Percentiles rank a stretch among this genome's conserved stretches.
Evolutionary conservation across 1,284 basidiomycete species (phyloP).

Genomic region (Bondarzewia mesenterica): DNA sequence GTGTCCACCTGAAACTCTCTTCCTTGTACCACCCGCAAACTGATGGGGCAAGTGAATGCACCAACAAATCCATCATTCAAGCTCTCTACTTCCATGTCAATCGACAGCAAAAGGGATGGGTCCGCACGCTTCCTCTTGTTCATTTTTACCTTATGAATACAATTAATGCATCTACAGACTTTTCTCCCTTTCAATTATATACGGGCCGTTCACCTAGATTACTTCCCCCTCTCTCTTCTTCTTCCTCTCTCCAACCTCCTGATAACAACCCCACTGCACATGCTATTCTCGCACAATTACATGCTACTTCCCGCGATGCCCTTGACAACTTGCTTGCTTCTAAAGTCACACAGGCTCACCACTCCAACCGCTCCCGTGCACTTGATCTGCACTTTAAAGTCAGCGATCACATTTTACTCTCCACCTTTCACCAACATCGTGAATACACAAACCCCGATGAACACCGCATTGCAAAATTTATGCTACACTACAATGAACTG

Average conservation of each 20-base stretch:
- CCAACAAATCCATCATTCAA: slow-evolving; percentile 18
- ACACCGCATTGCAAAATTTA: slow-evolving; percentile 15
- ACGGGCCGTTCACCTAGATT: slow-evolving; percentile 17
- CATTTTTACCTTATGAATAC: slow-evolving; percentile 32
- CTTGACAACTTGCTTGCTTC: slow-evolving; percentile 12
- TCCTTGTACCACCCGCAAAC: slow-evolving; percentile 17
- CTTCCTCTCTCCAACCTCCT: neutral
- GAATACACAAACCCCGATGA: slow-evolving; percentile 8
- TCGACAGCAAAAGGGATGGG: slow-evolving; percentile 36
- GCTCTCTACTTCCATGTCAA: slow-evolving; percentile 28
- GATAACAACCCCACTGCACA: neutral
- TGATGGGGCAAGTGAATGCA: slow-evolving; percentile 14
- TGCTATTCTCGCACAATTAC: neutral
- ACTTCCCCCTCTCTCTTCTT: slow-evolving; percentile 21
- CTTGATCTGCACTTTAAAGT: slow-evolving; percentile 3
- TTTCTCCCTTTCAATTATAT: slow-evolving; percentile 27
- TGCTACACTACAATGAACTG: slow-evolving; percentile 14
- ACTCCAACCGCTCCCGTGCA: slow-evolving; percentile 7
- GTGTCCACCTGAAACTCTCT: slow-evolving; percentile 15
- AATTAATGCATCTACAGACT: slow-evolving; percentile 24
- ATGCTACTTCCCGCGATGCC: too few species aligned
- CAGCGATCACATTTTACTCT: slow-evolving; percentile 8
- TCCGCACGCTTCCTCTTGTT: slow-evolving; percentile 22
- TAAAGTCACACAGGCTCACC: slow-evolving; percentile 12
- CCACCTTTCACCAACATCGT: slow-evolving; percentile 10